phyloP scores from a whole-genome alignment of 805 yeast genomes.

The Limtongia smithiae region DNA sequence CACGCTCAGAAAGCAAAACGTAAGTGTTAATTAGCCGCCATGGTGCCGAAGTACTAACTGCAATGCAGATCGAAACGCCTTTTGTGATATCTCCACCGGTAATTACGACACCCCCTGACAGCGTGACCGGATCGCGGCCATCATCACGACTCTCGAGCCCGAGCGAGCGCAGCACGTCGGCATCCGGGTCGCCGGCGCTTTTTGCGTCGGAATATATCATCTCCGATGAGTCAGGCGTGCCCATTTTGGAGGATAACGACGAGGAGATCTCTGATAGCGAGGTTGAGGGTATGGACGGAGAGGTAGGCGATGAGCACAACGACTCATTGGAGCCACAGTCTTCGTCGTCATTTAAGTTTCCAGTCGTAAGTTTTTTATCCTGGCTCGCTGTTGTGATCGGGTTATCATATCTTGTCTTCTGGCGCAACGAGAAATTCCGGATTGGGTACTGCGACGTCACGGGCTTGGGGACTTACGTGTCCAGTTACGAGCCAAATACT shows the following conservation, averaged over 20 bases:
- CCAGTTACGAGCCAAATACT: not conserved
- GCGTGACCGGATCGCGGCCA: too few species aligned
- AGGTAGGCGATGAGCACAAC: not conserved
- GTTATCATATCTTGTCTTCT: constrained; percentile 7
- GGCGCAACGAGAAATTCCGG: constrained; percentile 9
- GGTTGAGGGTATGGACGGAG: not conserved
- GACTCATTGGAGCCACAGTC: constrained; percentile 2
- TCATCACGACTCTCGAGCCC: too few species aligned
- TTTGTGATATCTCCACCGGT: not conserved
- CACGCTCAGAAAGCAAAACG: too few species aligned
- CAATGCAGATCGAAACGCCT: too few species aligned
- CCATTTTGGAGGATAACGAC: constrained; percentile 2
- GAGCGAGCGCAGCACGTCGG: too few species aligned
- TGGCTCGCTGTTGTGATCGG: constrained; percentile 6
- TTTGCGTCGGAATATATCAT: constrained; percentile 13
- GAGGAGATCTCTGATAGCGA: not conserved
- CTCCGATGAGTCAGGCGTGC: too few species aligned
- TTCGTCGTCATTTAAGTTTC: constrained; percentile 10
- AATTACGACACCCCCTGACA: too few species aligned
- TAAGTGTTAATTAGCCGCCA: not conserved
- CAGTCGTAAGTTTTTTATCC: constrained; percentile 3
- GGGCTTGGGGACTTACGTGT: constrained; percentile 8
- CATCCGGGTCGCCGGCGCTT: constrained; percentile 4
- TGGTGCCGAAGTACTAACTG: too few species aligned
- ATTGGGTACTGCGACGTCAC: constrained; percentile 22